Evolutionary conservation across 306 rosid genomes (phyloP), one percentile per base, ranked within the genome.

Genomic region (Oemleria cerasiformis): DNA sequence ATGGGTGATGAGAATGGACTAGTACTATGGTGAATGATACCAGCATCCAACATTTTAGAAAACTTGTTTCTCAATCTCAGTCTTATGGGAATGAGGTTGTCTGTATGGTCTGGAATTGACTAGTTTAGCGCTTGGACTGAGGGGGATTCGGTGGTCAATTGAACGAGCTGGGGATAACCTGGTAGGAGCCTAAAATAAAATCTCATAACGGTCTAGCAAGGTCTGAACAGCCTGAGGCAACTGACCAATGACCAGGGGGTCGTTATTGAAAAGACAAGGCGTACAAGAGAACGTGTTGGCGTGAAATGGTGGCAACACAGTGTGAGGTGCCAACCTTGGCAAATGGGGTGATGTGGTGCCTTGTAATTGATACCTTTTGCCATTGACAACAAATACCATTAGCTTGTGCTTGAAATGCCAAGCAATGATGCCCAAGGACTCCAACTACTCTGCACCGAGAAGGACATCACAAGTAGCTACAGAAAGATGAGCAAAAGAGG

Each of bases 11-110:
- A 13, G 6, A 45, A 45, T 1, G 16, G 6, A 3, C 50, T 45
- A 3, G 15, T 9, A 2, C 17, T 45, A 0, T 4, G 50, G 50
- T 15, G 50, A 45, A 45, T 45, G 4, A 45, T 12, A 15, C 49
- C 16, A 2, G 16, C 49, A 12, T 4, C 16, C 5, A 45, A 15
- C 49, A 45, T 45, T 1, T 45, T 15, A 2, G 10, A 1, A 1
- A 45, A n/a, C 50, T 6, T 47, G 1, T 0, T 6, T 5, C 14
- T 47, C 50, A 47, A 47, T 0, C 50, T 47, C 7, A 0, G 2
- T 0, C 2, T 13, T 47, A 0, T 47, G 0, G 0, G 0, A 14
- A 0, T 47, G 17, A 16, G 7, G 2, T 3, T 3, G 11, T 4
- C 48, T 3, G 13, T 45, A 45, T 0, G 16, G 50, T 4, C 16